These are phyloP conservation scores for Amanita fuliginea DNA, from an alignment of 768 basidiomycete species.

Conservation along the genomic window DNA sequence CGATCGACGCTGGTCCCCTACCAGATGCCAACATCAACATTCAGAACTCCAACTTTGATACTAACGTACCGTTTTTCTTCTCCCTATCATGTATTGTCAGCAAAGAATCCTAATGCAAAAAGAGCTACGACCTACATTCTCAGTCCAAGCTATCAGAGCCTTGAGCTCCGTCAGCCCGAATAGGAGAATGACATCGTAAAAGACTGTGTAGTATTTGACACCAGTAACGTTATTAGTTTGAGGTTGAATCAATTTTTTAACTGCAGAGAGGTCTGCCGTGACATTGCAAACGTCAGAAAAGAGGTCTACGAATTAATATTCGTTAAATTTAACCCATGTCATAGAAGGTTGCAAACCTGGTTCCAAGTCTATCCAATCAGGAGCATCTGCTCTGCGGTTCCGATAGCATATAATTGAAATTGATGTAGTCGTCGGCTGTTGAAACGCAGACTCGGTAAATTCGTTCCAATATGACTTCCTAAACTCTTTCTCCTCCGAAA, in stretches of 20 bases:
- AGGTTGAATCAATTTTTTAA: conserved; percentile 4
- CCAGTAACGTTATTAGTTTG: background rate
- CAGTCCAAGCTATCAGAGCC: conserved; percentile 33
- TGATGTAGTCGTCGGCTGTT: background rate
- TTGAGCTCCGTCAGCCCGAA: conserved; percentile 36
- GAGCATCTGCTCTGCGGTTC: conserved; percentile 8
- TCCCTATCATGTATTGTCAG: conserved; percentile 6
- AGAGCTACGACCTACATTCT: conserved; percentile 17
- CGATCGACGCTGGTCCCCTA: conserved; percentile 2
- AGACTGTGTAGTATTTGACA: conserved; percentile 12
- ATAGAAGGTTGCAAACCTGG: conserved; percentile 5
- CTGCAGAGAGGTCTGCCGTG: conserved; percentile 12
- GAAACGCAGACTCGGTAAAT: conserved; percentile 5
- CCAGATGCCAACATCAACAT: background rate
- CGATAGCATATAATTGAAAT: conserved; percentile 6
- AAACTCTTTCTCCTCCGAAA: conserved; percentile 16
- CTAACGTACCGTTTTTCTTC: conserved; percentile 11
- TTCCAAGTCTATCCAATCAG: conserved; percentile 13
- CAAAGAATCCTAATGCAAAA: background rate
- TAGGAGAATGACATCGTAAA: conserved; percentile 27
- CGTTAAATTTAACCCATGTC: no score
- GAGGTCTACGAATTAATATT: conserved; percentile 5
- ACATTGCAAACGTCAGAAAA: conserved; percentile 14
- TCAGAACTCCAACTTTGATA: background rate
- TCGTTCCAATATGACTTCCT: conserved; percentile 5